Evolutionary conservation across 2,329 filamentous ascomycete genomes (phyloP), one percentile per base, ranked within the genome.

Genomic region (Chlorencoelia australis): DNA sequence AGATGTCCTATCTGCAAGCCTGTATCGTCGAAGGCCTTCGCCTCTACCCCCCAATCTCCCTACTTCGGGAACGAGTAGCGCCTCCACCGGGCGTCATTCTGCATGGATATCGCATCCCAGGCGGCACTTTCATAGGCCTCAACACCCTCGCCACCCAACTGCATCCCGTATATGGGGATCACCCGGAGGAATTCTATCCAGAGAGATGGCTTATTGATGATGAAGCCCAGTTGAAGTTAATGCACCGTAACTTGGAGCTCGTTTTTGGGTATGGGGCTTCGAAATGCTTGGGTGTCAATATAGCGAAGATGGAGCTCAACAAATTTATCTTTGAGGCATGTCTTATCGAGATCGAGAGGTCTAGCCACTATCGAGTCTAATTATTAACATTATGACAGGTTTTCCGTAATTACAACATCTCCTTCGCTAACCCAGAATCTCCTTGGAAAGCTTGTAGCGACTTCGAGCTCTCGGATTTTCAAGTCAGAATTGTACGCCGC

Each of bases 21-120:
- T 63, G 65, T 4, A 61, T 73, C 25, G 62, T 62, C 33, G 69
- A 73, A 45, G 63, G 61, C 0, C 51, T 71, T 13, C 59, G 69
- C 0, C 57, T 70, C 15, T 62, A 59, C 41, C 63, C 67, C 2
- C 66, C 66, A 0, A 58, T 64, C 29, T 27, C 55, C 50, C 22
- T 55, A 50, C 17, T 42, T 41, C 16, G 45, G 2, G 33, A 44
- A 0, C 33, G 46, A 2, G 44, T 57, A 1, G 36, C 36, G 1
- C 49, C 49, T 13, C 28, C 41, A 7, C 40, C 37, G n/a, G 49
- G 49, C 6, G 46, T 46, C 28, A 39, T 21, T 13, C 24, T 44
- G 7, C 38, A 43, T 9, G 43, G 39, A 1, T 35, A 39, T 11
- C 43, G 39, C 15, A 35, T 50, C 13, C 46, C 47, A 1, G 44